Base-by-base conservation (phyloP, 306 rosid genomes). In the Sechiopsis laciniata region DNA sequence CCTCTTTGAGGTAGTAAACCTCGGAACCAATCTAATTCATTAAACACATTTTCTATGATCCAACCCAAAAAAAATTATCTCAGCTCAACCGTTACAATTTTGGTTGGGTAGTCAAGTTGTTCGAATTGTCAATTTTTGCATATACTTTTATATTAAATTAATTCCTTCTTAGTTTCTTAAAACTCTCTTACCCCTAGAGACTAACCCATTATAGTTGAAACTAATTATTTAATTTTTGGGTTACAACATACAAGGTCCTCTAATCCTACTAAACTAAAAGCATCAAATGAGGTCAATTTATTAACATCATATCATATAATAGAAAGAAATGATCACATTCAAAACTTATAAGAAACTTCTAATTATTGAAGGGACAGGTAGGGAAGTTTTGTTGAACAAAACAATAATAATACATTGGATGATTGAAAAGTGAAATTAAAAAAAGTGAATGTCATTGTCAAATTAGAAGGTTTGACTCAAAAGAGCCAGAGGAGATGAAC, bases 391-490 rank as follows among this genome's bases (percentile, higher is more conserved):
- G 24, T 55, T 17, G 4, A 17, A 21, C 15, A 56, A 56, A 55
- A 10, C 16, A 59, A 22, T 24, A 64, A 64, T 64, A 64, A 40
- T 40, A 16, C n/a, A 64, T n/a, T n/a, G 1, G 29, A 64, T 37
- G 71, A 64, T 40, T 64, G 14, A 63, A 63, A 63, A 16, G 69
- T 16, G 46, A 61, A 61, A 61, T 29, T 29, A 61, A 61, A 61
- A 6, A 15, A 32, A 37, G 53, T 17, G 35, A 45, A 3, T 45
- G 55, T 67, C 12, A 42, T 20, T 46, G 56, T 67, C 19, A 46
- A 42, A 32, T 32, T 32, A 66, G 35, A 29, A 66, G 72, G 55
- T 66, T 40, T 66, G 72, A 66, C 55, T 66, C 0, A 66, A 45
- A 45, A 14, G 12, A 67, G 55, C 19, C 19, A 67, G 55, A 67